Percentiles rank a stretch among this genome's conserved stretches.
These are phyloP conservation scores for Clitopilus passeckerianus DNA, from an alignment of 768 basidiomycete species.

Conservation along the genomic window DNA sequence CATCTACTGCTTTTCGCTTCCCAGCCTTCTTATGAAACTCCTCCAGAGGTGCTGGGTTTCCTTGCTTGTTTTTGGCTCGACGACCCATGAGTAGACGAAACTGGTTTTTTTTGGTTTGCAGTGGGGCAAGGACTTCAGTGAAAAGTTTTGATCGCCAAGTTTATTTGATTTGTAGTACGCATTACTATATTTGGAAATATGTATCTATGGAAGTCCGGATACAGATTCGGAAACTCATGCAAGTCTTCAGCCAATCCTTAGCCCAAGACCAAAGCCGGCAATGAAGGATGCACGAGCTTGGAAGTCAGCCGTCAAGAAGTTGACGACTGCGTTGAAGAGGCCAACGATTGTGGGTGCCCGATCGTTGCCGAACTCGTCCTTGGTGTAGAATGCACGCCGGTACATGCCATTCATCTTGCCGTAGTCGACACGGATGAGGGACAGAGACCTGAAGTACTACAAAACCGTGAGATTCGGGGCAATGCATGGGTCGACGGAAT, in stretches of 20 bases:
- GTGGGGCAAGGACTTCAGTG: not conserved
- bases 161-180: not conserved
- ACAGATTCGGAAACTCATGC: not conserved
- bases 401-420: conserved; percentile 55
- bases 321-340: conserved; percentile 61
- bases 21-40: conserved; percentile 54
- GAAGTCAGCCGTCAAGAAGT: conserved; percentile 91
- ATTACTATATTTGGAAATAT: not conserved
- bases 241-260: conserved; percentile 64
- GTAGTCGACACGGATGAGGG: conserved; percentile 82
- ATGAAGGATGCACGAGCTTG: conserved; percentile 87
- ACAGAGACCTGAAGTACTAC: conserved; percentile 76
- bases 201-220: conserved; percentile 4
- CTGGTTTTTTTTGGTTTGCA: not conserved
- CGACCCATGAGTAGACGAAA: conserved; percentile 63
- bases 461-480: not conserved
- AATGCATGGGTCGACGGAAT: not conserved
- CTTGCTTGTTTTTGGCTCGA: conserved; percentile 82
- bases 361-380: conserved; percentile 46
- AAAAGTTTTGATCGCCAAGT: not conserved
- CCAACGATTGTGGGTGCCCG: conserved; percentile 61
- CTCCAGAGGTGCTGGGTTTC: conserved; percentile 59
- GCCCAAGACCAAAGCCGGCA: conserved; percentile 75
- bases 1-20: conserved; percentile 64
- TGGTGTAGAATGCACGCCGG: conserved; percentile 68